phyloP scores from a whole-genome alignment of 2,329 filamentous ascomycete species.

The Ascochyta fabae region DNA sequence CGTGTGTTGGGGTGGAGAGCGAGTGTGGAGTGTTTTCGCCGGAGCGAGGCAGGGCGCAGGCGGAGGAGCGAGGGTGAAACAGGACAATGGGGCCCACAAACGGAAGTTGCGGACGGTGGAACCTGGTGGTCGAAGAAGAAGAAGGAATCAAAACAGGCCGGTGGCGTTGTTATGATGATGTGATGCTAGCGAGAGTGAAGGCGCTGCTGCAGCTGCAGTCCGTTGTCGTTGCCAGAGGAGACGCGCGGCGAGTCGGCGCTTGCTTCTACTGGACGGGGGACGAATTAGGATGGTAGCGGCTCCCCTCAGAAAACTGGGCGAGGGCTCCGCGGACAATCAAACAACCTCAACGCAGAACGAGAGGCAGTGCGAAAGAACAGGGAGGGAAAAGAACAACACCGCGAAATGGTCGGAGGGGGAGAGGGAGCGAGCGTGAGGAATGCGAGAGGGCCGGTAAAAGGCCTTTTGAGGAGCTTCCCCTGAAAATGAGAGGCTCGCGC shows the following conservation, averaged over 20 bases:
- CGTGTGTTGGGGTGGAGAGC: slow-evolving; percentile 6
- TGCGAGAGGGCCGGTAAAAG: slow-evolving; percentile 38
- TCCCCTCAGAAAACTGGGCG: slow-evolving; percentile 27
- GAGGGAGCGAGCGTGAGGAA: slow-evolving; percentile 41
- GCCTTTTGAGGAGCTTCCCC: slow-evolving; percentile 42
- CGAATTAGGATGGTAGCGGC: slow-evolving; percentile 30
- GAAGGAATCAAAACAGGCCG: background rate
- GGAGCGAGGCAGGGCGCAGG: slow-evolving; percentile 19
- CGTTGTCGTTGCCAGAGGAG: slow-evolving; percentile 40
- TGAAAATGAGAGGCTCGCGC: slow-evolving; percentile 38
- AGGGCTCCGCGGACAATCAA: slow-evolving; percentile 18
- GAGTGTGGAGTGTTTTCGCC: slow-evolving; percentile 21
- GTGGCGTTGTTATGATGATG: slow-evolving; percentile 24
- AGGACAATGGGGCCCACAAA: slow-evolving; percentile 2
- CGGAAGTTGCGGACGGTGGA: background rate
- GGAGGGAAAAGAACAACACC: slow-evolving; percentile 23
- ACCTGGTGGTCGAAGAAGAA: slow-evolving; percentile 7
- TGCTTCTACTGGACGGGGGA: slow-evolving; percentile 23
- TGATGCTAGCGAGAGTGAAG: slow-evolving; percentile 39
- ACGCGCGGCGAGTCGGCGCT: slow-evolving; percentile 44
- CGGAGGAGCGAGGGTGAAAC: slow-evolving; percentile 9
- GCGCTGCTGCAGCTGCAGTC: slow-evolving; percentile 32
- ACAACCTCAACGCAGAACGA: slow-evolving; percentile 37
- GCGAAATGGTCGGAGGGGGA: slow-evolving; percentile 28
- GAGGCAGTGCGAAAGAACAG: slow-evolving; percentile 35